Conservation (phyloP, 768 basidiomycete genomes). For the Auricularia sp. region DNA sequence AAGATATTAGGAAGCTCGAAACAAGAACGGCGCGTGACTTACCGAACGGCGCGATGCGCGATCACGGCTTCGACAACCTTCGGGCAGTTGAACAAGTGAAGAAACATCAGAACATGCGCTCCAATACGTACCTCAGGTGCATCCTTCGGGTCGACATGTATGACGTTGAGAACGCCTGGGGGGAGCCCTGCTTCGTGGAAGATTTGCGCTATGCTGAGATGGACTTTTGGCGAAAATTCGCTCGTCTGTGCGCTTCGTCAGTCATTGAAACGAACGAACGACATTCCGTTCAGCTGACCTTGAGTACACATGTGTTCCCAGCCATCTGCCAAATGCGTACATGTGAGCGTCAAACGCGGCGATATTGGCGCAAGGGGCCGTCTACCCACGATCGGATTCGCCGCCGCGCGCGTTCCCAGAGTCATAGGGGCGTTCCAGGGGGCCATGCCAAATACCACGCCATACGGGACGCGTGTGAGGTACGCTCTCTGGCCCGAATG, state of each 20-base stretch:
- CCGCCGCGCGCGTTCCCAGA: constrained; percentile 18
- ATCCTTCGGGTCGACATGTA: constrained; percentile 19
- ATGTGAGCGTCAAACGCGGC: neutral
- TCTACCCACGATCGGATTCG: constrained; percentile 20
- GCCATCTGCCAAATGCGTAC: constrained; percentile 14
- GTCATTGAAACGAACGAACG: neutral
- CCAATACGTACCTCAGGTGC: constrained; percentile 11
- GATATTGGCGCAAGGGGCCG: neutral
- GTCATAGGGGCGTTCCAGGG: constrained; percentile 14
- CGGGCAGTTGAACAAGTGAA: no score
- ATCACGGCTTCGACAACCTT: constrained; percentile 18
- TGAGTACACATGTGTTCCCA: constrained; percentile 28
- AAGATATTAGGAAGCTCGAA: constrained; percentile 8
- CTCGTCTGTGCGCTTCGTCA: constrained; percentile 13
- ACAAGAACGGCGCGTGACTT: constrained; percentile 1
- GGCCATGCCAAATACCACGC: constrained; percentile 12
- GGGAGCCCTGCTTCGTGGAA: constrained; percentile 30
- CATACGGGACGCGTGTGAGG: constrained; percentile 12
- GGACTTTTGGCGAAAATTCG: constrained; percentile 22
- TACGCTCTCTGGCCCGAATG: constrained; percentile 4
- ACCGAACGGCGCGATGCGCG: constrained; percentile 14
- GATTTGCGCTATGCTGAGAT: constrained; percentile 22
- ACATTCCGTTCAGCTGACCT: constrained; percentile 4
- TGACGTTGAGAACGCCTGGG: constrained; percentile 24
- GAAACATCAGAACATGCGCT: no score